phyloP scores from a whole-genome alignment of 2,329 filamentous ascomycete genomes.

The Aspergillus sclerotialis region DNA sequence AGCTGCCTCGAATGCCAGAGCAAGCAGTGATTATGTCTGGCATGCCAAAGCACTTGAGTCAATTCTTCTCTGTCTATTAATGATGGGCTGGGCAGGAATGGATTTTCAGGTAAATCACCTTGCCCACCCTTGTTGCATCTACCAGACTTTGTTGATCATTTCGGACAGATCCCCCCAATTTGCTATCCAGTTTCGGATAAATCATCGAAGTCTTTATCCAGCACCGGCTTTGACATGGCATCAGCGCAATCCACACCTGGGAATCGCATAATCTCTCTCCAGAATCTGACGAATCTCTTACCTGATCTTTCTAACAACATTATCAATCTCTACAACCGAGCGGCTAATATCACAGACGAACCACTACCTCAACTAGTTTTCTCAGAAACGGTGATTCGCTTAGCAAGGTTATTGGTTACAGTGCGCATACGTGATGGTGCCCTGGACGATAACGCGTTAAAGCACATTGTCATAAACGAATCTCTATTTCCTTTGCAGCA shows the following conservation, averaged over 20 bases:
- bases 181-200: slow-evolving; percentile 48
- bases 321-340: slow-evolving; percentile 49
- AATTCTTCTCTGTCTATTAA: slow-evolving; percentile 71
- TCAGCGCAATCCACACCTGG: slow-evolving; percentile 40
- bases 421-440: slow-evolving; percentile 45
- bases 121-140: not conserved
- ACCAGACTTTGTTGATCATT: slow-evolving; percentile 6
- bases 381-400: slow-evolving; percentile 51
- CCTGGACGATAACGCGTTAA: slow-evolving; percentile 45
- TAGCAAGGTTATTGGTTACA: slow-evolving; percentile 47
- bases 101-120: slow-evolving; percentile 57
- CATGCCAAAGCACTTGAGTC: slow-evolving; percentile 91
- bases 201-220: slow-evolving; percentile 37
- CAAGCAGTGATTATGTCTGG: slow-evolving; percentile 89
- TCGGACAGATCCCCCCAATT: slow-evolving; percentile 45
- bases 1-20: slow-evolving; percentile 67
- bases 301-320: slow-evolving; percentile 53
- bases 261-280: slow-evolving; percentile 38
- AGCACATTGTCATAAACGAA: slow-evolving; percentile 53
- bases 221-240: slow-evolving; percentile 29
- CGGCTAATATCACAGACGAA: slow-evolving; percentile 46
- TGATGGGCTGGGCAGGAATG: slow-evolving; percentile 76
- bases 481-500: slow-evolving; percentile 30
- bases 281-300: slow-evolving; percentile 46
- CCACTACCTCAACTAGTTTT: slow-evolving; percentile 47